Evolutionary conservation across 192 early-diverging fungal genomes (phyloP).

Genomic region (Helicostylum pulchrum): DNA sequence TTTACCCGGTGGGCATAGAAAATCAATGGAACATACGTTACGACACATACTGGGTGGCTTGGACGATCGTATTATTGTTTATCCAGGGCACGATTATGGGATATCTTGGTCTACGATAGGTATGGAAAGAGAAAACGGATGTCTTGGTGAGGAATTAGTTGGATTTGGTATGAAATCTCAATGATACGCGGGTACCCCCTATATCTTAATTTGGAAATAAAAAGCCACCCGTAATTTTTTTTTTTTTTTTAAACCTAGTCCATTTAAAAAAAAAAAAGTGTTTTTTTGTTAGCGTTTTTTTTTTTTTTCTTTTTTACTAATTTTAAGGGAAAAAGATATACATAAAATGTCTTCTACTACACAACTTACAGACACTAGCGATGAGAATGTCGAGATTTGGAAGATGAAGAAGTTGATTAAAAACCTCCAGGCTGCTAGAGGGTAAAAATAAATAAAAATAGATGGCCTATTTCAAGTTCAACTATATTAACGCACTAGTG

Average conservation of each 20-base stretch:
- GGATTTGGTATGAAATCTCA: constrained; percentile 31
- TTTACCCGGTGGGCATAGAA: constrained; percentile 68
- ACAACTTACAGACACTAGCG: constrained; percentile 40
- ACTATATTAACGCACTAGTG: not conserved
- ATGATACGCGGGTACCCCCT: no score
- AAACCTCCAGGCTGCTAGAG: constrained; percentile 86
- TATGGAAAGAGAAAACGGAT: constrained; percentile 41
- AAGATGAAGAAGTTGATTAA: constrained; percentile 99
- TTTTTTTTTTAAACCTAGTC: not conserved
- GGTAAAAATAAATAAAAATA: constrained; percentile 46
- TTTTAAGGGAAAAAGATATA: not conserved
- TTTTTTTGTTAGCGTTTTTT: not conserved
- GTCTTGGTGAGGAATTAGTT: constrained; percentile 39
- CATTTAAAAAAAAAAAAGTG: not conserved
- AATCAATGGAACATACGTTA: constrained; percentile 71
- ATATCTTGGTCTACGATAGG: constrained; percentile 83
- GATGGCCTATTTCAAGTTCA: not conserved
- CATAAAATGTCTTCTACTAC: constrained; percentile 11
- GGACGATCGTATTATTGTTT: constrained; percentile 68
- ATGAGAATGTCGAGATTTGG: constrained; percentile 95
- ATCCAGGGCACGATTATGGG: constrained; percentile 90
- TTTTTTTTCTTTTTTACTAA: not conserved
- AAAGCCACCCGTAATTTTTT: not conserved
- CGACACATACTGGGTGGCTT: constrained; percentile 53
- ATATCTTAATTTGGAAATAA: not conserved